phyloP scores from a whole-genome alignment of 2,329 filamentous ascomycete genomes.

The Alternaria panax region DNA sequence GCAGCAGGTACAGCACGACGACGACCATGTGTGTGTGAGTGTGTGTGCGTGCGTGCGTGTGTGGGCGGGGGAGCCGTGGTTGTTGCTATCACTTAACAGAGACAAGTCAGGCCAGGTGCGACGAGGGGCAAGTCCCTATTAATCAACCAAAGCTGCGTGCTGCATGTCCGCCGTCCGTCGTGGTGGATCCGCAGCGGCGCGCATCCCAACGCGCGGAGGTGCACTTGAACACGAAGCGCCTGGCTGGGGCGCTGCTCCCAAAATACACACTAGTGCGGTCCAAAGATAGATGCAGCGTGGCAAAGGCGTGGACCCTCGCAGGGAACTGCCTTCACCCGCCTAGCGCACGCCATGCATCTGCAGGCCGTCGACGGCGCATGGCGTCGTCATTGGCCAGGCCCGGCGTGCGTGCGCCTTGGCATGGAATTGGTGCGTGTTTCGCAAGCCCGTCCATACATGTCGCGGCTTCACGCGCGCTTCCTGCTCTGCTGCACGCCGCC shows the following conservation, averaged over 20 bases:
- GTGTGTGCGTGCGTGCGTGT: too few relatives aligned
- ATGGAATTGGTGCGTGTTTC: conserved; percentile 6
- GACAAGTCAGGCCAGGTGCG: conserved; percentile 1
- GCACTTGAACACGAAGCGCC: conserved; percentile 16
- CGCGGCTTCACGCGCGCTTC: conserved; percentile 14
- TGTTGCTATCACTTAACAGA: neutral
- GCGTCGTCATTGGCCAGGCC: neutral
- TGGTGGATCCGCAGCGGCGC: conserved; percentile 9
- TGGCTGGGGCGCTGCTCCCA: conserved; percentile 15
- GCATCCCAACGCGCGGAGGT: conserved; percentile 13
- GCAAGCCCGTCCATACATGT: conserved; percentile 2
- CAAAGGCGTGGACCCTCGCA: conserved; percentile 2
- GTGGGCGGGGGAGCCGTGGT: neutral
- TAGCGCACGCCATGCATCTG: too few relatives aligned
- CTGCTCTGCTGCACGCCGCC: conserved; percentile 5
- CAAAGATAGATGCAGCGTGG: conserved; percentile 21
- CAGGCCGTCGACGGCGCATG: neutral
- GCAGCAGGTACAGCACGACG: too few relatives aligned
- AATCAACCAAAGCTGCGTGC: neutral
- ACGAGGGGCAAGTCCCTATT: conserved; percentile 13
- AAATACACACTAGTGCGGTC: conserved; percentile 13
- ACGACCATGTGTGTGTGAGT: too few relatives aligned
- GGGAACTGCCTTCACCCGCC: neutral
- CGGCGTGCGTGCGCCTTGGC: too few relatives aligned
- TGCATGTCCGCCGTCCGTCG: conserved; percentile 3